A percentile compares a stretch with the other conserved stretches of the same genome.
phyloP scores from a whole-genome alignment of 202 grass and related monocot species.

The Saccharum hybrid region DNA sequence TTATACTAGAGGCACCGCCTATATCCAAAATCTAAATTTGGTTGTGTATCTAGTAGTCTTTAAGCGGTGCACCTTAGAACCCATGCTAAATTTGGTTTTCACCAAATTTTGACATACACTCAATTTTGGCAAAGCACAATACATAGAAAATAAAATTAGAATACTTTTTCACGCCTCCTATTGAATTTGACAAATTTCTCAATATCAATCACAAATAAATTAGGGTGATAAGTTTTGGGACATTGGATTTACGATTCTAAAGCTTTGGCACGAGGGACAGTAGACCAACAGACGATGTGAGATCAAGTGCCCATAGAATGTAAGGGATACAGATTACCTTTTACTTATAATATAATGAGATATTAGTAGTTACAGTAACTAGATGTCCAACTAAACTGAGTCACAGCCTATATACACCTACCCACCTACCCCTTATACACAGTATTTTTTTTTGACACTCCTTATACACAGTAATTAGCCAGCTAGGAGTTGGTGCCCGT shows the following conservation, averaged over 20 bases:
- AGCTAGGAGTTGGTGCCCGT: slow-evolving; percentile 4
- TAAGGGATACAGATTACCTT: no score
- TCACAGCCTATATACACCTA: no score
- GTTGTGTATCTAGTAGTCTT: not conserved
- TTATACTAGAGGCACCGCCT: not conserved
- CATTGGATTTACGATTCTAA: no score
- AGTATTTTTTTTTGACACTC: no score
- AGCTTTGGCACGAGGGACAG: no score
- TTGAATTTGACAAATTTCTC: not conserved
- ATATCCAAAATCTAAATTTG: not conserved
- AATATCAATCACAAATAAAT: not conserved
- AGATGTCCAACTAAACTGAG: no score
- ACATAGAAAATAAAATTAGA: not conserved
- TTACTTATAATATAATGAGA: no score
- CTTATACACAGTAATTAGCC: no score
- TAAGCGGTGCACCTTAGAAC: not conserved
- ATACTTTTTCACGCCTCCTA: not conserved
- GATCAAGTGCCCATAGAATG: no score
- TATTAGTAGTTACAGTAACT: no score
- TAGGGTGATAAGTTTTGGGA: not conserved
- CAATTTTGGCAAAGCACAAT: not conserved
- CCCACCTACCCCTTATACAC: no score
- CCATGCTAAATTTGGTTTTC: not conserved
- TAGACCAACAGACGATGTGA: no score
- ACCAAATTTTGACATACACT: not conserved